Percentiles rank a stretch among this genome's conserved stretches.
phyloP scores from a whole-genome alignment of 345 rosid genomes.

The Boechera divaricarpa region DNA sequence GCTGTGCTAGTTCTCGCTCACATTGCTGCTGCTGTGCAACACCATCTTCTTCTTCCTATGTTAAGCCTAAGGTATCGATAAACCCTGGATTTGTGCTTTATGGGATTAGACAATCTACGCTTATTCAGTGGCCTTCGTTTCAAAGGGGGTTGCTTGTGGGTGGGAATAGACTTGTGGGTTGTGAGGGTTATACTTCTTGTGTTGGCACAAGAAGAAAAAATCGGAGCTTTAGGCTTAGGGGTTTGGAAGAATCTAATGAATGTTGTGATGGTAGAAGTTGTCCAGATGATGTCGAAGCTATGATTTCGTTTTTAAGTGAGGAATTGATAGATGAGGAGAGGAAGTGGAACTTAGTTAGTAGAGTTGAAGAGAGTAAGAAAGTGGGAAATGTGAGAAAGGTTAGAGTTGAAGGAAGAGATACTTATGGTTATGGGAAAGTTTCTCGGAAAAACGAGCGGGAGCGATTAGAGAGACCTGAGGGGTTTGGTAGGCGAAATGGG shows the following conservation, averaged over 20 bases:
- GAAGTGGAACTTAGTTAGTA: conserved; percentile 45
- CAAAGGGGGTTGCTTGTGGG: conserved; percentile 64
- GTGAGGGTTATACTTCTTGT: conserved; percentile 55
- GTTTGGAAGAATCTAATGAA: conserved; percentile 42
- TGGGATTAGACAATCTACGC: conserved; percentile 74
- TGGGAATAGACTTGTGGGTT: conserved; percentile 48
- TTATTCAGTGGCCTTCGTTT: conserved; percentile 67
- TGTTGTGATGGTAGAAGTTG: conserved; percentile 43
- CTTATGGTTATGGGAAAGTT: conserved; percentile 6
- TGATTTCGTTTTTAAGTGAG: conserved; percentile 81
- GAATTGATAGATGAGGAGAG: conserved; percentile 56
- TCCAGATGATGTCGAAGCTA: conserved; percentile 62
- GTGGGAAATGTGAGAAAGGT: conserved; percentile 52
- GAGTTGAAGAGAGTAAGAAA: conserved; percentile 53
- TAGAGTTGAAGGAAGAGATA: conserved; percentile 34
- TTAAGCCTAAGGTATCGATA: conserved; percentile 47
- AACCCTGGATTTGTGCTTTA: conserved; percentile 53
- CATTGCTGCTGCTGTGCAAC: conserved; percentile 48
- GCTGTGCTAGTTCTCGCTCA: conserved; percentile 50
- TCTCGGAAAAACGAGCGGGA: background rate
- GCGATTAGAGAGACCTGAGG: conserved; percentile 18
- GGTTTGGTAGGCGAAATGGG: conserved; percentile 23
- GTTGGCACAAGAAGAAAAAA: conserved; percentile 53
- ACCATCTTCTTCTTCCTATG: conserved; percentile 39
- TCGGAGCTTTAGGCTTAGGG: conserved; percentile 47